Evolutionary conservation across 2,329 filamentous ascomycete genomes (phyloP).

Genomic region (Colletotrichum tropicicola): DNA sequence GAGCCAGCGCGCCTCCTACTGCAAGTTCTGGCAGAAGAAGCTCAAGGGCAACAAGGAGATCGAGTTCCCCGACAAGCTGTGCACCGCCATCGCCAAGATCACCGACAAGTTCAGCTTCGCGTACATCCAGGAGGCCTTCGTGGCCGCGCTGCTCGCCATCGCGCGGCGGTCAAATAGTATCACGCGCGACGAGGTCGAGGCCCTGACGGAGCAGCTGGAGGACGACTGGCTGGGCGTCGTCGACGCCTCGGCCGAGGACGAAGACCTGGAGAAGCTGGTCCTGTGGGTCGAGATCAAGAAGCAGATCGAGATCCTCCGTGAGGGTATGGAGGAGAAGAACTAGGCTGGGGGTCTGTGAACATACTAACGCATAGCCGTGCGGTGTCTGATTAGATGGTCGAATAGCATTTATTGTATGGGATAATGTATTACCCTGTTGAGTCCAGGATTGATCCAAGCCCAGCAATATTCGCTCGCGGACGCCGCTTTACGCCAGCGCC

Average conservation of each 20-base stretch:
- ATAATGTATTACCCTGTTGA: background rate
- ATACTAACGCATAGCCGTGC: background rate
- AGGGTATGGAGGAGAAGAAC: conserved; percentile 60
- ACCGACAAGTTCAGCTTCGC: conserved; percentile 75
- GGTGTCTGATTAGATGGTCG: background rate
- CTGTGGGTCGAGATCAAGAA: conserved; percentile 71
- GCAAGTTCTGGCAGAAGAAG: conserved; percentile 69
- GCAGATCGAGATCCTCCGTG: conserved; percentile 67
- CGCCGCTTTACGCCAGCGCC: too few relatives aligned
- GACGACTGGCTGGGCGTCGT: conserved; percentile 49
- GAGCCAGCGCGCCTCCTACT: conserved; percentile 66
- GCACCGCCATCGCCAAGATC: conserved; percentile 66
- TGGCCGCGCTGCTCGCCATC: conserved; percentile 68
- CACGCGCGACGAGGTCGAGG: conserved; percentile 37
- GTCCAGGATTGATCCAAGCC: too few relatives aligned
- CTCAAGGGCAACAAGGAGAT: conserved; percentile 65
- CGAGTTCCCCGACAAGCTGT: conserved; percentile 68
- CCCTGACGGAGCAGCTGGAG: conserved; percentile 38
- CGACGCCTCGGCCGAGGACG: conserved; percentile 32
- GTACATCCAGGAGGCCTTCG: conserved; percentile 76
- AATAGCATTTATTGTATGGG: background rate
- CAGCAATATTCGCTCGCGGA: too few relatives aligned
- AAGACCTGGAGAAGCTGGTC: conserved; percentile 57
- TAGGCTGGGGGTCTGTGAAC: too few relatives aligned
- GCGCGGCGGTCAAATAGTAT: conserved; percentile 45